Conservation (phyloP, 2,329 filamentous ascomycete genomes). For the Cladorrhinum sp. region DNA sequence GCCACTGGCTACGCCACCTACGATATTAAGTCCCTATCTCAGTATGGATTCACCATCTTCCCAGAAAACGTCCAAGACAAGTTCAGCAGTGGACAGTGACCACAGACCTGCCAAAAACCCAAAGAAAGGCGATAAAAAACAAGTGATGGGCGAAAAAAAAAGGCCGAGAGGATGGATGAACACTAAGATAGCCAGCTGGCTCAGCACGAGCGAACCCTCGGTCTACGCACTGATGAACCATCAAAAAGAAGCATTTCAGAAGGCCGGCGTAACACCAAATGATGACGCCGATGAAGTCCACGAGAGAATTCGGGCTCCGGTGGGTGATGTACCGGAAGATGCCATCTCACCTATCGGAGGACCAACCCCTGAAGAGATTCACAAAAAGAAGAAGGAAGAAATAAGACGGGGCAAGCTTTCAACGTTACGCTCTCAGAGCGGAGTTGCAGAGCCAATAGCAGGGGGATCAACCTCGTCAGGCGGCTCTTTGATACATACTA, state of each 20-base stretch:
- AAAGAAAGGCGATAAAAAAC: not conserved
- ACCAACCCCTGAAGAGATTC: constrained; percentile 45
- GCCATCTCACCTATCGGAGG: constrained; percentile 43
- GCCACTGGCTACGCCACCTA: not conserved
- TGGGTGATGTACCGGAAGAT: constrained; percentile 43
- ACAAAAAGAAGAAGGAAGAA: constrained; percentile 35
- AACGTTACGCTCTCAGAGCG: not conserved
- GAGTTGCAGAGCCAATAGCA: not conserved
- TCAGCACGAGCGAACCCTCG: constrained; percentile 49
- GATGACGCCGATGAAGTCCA: constrained; percentile 29
- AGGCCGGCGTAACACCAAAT: constrained; percentile 42
- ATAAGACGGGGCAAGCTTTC: constrained; percentile 26
- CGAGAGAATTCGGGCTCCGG: constrained; percentile 47
- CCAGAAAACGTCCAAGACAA: not conserved
- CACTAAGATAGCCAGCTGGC: constrained; percentile 46
- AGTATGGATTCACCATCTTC: not conserved
- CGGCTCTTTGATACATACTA: constrained; percentile 18
- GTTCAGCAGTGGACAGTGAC: not conserved
- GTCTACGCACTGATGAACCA: constrained; percentile 47
- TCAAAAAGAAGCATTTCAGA: constrained; percentile 42
- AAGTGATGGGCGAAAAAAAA: constrained; percentile 24
- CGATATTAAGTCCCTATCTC: not conserved
- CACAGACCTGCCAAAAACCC: not conserved
- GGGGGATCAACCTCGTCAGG: constrained; percentile 32
- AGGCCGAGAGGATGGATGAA: constrained; percentile 36